phyloP scores from a whole-genome alignment of 2,329 filamentous ascomycete genomes.

The Neofusicoccum ribis region DNA sequence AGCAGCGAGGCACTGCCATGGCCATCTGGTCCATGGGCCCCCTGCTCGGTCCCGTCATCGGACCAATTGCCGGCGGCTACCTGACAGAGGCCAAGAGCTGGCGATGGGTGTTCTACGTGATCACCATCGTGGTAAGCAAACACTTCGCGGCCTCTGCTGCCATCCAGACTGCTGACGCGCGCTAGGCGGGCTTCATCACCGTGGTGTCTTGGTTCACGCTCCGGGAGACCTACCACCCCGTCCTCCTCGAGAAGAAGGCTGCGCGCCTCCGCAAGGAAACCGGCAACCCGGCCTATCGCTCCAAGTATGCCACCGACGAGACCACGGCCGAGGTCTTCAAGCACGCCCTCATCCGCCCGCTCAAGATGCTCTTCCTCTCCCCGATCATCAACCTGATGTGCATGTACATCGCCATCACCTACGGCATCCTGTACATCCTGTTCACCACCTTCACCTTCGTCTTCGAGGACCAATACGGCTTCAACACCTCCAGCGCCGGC shows the following conservation, averaged over 20 bases:
- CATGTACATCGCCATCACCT: slow-evolving; percentile 22
- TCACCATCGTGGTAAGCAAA: neutral
- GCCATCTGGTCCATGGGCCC: slow-evolving; percentile 52
- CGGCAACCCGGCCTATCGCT: slow-evolving; percentile 43
- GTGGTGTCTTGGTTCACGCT: slow-evolving; percentile 56
- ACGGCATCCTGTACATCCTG: slow-evolving; percentile 25
- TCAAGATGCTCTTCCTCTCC: slow-evolving; percentile 29
- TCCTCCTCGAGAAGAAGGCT: slow-evolving; percentile 55
- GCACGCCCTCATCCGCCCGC: slow-evolving; percentile 27
- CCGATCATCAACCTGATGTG: slow-evolving; percentile 27
- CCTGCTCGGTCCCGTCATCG: slow-evolving; percentile 46
- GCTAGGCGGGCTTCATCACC: neutral
- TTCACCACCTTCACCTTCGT: slow-evolving; percentile 26
- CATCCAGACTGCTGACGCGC: slow-evolving; percentile 28
- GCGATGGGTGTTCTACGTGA: slow-evolving; percentile 11
- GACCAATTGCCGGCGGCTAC: slow-evolving; percentile 36
- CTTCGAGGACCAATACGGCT: slow-evolving; percentile 19
- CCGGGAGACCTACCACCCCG: slow-evolving; percentile 51
- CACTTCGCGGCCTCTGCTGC: neutral
- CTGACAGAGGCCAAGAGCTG: neutral
- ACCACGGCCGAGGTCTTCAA: slow-evolving; percentile 28
- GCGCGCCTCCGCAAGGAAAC: slow-evolving; percentile 57
- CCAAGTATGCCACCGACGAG: slow-evolving; percentile 22
- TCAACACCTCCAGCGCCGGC: slow-evolving; percentile 6
- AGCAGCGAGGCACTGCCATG: slow-evolving; percentile 53